A percentile compares a stretch with the other conserved stretches of the same genome.
Evolutionary conservation across 2,329 filamentous ascomycete genomes (phyloP).

Genomic region (Grosmannia penicillata): DNA sequence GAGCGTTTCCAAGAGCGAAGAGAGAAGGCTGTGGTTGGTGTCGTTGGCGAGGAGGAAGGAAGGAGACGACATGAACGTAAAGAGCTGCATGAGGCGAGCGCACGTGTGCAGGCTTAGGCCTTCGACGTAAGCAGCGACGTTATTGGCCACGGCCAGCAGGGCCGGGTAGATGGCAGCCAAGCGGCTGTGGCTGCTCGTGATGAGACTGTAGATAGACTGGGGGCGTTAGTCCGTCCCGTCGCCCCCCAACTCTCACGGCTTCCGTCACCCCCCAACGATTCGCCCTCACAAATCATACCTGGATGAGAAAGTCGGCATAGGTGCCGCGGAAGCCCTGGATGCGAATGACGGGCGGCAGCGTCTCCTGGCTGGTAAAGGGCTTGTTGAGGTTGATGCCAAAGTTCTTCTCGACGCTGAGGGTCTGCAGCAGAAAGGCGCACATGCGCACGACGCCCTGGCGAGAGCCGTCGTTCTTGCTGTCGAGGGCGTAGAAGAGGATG

Average conservation of each 20-base stretch:
- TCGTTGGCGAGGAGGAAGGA: constrained; percentile 89
- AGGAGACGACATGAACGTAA: constrained; percentile 83
- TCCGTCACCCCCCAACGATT: no score
- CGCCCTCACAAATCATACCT: constrained; percentile 44
- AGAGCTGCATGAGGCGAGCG: constrained; percentile 73
- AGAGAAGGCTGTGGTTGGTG: constrained; percentile 68
- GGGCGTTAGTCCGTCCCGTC: no score
- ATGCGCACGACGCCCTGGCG: constrained; percentile 90
- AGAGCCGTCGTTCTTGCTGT: constrained; percentile 70
- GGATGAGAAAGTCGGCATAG: constrained; percentile 88
- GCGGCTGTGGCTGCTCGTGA: constrained; percentile 80
- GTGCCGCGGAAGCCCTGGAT: constrained; percentile 75
- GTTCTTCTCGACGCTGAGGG: constrained; percentile 78
- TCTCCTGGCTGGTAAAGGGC: constrained; percentile 76
- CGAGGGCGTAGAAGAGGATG: constrained; percentile 81
- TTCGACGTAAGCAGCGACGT: constrained; percentile 74
- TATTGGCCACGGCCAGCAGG: constrained; percentile 82
- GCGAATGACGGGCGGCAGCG: constrained; percentile 65
- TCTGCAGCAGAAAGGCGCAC: constrained; percentile 95
- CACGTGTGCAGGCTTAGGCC: constrained; percentile 60
- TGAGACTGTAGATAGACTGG: constrained; percentile 83
- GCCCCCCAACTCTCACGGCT: no score
- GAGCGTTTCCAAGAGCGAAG: constrained; percentile 73
- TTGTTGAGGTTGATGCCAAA: constrained; percentile 88
- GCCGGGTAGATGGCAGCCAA: constrained; percentile 86